Evolutionary conservation across 2,329 filamentous ascomycete genomes (phyloP).

Genomic region (Coniochaeta sp.): DNA sequence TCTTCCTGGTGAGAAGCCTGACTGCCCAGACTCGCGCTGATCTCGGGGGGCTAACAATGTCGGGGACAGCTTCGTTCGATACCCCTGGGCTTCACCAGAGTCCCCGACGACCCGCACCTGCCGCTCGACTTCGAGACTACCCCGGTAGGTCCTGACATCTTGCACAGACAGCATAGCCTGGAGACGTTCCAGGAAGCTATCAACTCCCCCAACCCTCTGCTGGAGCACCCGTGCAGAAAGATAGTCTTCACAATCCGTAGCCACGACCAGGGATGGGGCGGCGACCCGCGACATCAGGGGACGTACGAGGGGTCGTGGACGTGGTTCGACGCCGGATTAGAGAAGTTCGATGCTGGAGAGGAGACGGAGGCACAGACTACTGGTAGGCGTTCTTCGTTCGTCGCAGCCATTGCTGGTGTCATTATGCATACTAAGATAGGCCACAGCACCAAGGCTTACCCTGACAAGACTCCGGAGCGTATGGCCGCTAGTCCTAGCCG

Average conservation of each 20-base stretch:
- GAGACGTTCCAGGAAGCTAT: constrained; percentile 27
- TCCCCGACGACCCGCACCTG: constrained; percentile 15
- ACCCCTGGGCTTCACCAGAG: constrained; percentile 27
- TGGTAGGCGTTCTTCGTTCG: background rate
- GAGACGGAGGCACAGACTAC: background rate
- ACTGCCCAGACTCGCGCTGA: background rate
- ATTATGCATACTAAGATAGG: background rate
- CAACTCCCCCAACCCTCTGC: constrained; percentile 28
- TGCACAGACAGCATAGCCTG: constrained; percentile 20
- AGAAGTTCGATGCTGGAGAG: constrained; percentile 38
- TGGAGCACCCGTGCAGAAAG: constrained; percentile 48
- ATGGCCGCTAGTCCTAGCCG: constrained; percentile 6
- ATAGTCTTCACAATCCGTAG: constrained; percentile 52
- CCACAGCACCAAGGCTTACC: background rate
- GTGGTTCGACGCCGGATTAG: constrained; percentile 58
- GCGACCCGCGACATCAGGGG: constrained; percentile 18
- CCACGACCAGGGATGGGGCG: constrained; percentile 52
- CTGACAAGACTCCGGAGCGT: constrained; percentile 5
- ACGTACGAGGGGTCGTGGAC: constrained; percentile 45
- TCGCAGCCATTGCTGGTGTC: background rate
- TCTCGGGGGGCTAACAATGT: background rate
- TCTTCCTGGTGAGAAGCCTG: background rate
- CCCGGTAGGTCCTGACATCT: constrained; percentile 5
- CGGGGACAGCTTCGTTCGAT: constrained; percentile 28
- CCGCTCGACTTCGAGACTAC: constrained; percentile 3